Base-by-base conservation (phyloP, 208 protist genomes). In the Wallacemonas sp. region DNA sequence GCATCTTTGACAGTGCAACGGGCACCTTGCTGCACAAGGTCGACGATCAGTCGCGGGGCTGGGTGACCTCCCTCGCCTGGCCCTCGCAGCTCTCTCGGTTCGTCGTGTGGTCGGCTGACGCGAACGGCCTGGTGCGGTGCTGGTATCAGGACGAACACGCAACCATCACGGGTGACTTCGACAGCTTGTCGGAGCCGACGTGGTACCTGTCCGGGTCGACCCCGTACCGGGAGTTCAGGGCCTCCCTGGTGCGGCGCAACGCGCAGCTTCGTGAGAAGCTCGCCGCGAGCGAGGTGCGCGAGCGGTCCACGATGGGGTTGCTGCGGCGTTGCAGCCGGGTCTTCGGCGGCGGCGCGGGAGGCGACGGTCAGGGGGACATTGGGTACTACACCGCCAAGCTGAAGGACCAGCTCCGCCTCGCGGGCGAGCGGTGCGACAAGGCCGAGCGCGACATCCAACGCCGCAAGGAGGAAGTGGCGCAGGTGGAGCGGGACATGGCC, bases 101-200 rank as follows among this genome's bases (percentile, higher is more conserved):
- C 36, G 84, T 91, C 12, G 71, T 95, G 37, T 95, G 89, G 87
- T 92, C 86, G n/a, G 78, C 81, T 26, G 84, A 73, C 52, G 45
- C 82, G 0, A 75, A 90, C 38, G 81, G 80, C 13, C 27, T 78
- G 2, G 76, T 95, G 52, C 85, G 82, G 24, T 95, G 89, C 65
- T 95, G 89, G 87, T 89, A 92, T 54, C 89, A 95, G 19, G 89
- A 95, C 68, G 89, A 95, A 68, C 89, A 84, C 66, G 64, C 67
- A 10, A 39, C 33, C 27, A 69, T 90, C 57, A 79, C 73, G 10
- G 71, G 74, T 19, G 89, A 95, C 58, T 73, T 83, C 33, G 72
- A 77, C 38, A 71, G 72, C n/a, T 79, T 95, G 52, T 59, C 81
- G 53, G 90, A 93, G 9, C 26, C 48, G 21, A 73, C 76, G 62